Percentiles rank a stretch among this genome's conserved stretches.
Evolutionary conservation across 306 rosid genomes (phyloP).

Genomic region (Lathyrus sativus): DNA sequence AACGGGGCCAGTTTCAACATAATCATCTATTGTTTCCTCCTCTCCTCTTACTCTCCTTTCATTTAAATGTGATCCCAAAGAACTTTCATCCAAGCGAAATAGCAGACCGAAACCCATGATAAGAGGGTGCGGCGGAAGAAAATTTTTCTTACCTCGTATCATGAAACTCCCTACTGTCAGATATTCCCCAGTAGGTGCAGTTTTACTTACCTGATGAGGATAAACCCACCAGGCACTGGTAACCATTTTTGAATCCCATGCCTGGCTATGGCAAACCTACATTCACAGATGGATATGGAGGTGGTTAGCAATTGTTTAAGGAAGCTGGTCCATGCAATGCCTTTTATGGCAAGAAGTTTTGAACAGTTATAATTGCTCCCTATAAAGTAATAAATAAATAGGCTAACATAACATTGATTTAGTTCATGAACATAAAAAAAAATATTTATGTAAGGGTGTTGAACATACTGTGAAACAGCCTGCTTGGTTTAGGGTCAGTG

Average conservation of each 20-base stretch:
- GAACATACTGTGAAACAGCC: conserved; percentile 90
- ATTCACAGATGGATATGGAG: conserved; percentile 32
- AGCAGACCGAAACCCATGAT: conserved; percentile 94
- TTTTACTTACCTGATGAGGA: conserved; percentile 97
- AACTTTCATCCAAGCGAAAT: conserved; percentile 97
- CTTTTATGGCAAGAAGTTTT: conserved; percentile 2
- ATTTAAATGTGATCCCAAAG: conserved; percentile 94
- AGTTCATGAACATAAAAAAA: conserved; percentile 36
- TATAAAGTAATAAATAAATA: neutral
- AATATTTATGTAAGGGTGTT: conserved; percentile 16
- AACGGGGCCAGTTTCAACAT: conserved; percentile 58
- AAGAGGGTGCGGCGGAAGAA: conserved; percentile 97
- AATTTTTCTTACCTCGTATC: conserved; percentile 95
- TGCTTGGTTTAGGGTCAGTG: conserved; percentile 90
- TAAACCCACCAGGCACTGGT: conserved; percentile 99
- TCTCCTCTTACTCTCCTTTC: conserved; percentile 99
- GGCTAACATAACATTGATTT: conserved; percentile 26
- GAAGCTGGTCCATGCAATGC: neutral
- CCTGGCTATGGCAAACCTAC: conserved; percentile 97
- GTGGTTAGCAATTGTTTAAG: conserved; percentile 17
- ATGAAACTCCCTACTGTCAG: conserved; percentile 98
- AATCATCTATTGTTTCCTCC: conserved; percentile 74
- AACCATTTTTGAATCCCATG: conserved; percentile 99
- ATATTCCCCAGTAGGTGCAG: conserved; percentile 99
- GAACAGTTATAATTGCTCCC: conserved; percentile 15